These are phyloP conservation scores for Cladophialophora bantiana DNA, from an alignment of 2,329 filamentous ascomycete species.

Conservation along the genomic window DNA sequence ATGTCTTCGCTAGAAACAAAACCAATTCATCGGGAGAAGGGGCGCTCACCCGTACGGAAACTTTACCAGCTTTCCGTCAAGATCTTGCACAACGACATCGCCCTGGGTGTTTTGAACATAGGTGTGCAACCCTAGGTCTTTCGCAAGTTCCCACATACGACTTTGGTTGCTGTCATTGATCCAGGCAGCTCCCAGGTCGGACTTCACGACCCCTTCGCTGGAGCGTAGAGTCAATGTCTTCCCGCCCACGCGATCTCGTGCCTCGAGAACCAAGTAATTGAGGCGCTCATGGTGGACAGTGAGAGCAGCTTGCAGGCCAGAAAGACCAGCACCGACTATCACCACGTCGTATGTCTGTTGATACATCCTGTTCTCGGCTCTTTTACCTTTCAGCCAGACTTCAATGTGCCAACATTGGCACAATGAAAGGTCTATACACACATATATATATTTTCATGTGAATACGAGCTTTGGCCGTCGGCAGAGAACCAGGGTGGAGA, in stretches of 20 bases:
- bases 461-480: not conserved
- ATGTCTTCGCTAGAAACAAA: not conserved
- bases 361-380: slow-evolving; percentile 12
- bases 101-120: slow-evolving; percentile 46
- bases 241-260: slow-evolving; percentile 59
- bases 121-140: slow-evolving; percentile 43
- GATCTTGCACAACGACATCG: slow-evolving; percentile 44
- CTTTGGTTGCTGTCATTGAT: slow-evolving; percentile 51
- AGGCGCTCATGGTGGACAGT: slow-evolving; percentile 48
- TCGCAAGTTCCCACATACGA: slow-evolving; percentile 42
- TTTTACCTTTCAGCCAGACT: not conserved
- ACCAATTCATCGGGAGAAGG: slow-evolving; percentile 17
- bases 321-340: slow-evolving; percentile 57
- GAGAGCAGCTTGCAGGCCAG: slow-evolving; percentile 49
- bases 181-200: slow-evolving; percentile 49
- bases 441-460: not conserved
- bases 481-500: slow-evolving; percentile 1
- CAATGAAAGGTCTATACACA: not conserved
- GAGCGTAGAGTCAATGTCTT: slow-evolving; percentile 55
- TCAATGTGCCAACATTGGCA: not conserved
- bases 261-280: slow-evolving; percentile 57
- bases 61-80: slow-evolving; percentile 40
- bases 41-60: slow-evolving; percentile 47
- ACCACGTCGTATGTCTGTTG: slow-evolving; percentile 37
- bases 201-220: slow-evolving; percentile 43